These are phyloP conservation scores for Lachnellula suecica DNA, from an alignment of 2,329 filamentous ascomycete species.

Conservation along the genomic window DNA sequence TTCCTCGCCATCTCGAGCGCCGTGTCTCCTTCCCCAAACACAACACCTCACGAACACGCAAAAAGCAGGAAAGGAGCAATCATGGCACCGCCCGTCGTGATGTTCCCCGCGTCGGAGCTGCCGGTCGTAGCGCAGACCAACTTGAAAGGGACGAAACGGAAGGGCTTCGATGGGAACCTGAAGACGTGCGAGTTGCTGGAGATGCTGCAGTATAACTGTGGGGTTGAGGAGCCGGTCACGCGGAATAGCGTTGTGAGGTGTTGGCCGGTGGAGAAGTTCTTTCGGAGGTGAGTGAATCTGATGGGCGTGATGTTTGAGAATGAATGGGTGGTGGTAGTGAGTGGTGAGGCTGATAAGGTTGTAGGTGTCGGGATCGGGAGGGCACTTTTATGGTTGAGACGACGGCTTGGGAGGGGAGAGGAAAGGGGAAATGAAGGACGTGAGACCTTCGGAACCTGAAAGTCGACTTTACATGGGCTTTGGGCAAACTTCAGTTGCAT, in stretches of 20 bases:
- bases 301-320: not conserved
- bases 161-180: constrained; percentile 56
- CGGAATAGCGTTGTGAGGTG: constrained; percentile 51
- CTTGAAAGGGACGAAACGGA: constrained; percentile 37
- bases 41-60: not conserved
- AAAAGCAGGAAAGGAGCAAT: not conserved
- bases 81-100: constrained; percentile 59
- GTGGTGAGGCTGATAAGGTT: constrained; percentile 2
- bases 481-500: not conserved
- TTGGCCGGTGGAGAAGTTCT: constrained; percentile 57
- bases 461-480: not conserved
- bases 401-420: constrained; percentile 55
- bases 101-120: constrained; percentile 53
- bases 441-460: not conserved
- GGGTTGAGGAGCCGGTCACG: constrained; percentile 47
- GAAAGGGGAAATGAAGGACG: constrained; percentile 5
- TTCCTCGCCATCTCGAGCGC: constrained; percentile 8
- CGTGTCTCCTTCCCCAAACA: not conserved
- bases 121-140: constrained; percentile 48
- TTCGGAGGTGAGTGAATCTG: constrained; percentile 51
- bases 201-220: constrained; percentile 62
- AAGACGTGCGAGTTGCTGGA: constrained; percentile 54
- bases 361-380: constrained; percentile 57
- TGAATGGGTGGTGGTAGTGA: not conserved
- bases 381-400: constrained; percentile 62